Conservation (phyloP, 352 stramenopile species). For the Phytophthora pini region DNA sequence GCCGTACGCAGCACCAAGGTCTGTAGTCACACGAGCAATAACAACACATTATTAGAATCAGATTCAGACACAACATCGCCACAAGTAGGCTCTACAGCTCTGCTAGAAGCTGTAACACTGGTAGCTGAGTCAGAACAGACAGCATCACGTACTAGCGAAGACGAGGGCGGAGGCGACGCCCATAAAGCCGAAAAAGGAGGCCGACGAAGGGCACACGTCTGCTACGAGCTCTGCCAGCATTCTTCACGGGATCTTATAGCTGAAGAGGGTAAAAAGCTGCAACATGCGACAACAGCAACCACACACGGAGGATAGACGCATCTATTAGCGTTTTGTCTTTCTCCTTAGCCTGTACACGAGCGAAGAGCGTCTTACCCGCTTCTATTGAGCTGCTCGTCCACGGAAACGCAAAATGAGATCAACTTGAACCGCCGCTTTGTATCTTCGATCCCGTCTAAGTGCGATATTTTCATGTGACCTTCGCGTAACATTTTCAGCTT, state of each 20-base stretch:
- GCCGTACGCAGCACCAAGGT: conserved; percentile 97
- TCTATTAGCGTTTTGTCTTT: background rate
- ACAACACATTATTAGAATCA: conserved; percentile 2
- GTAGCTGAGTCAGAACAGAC: background rate
- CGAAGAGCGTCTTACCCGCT: conserved; percentile 7
- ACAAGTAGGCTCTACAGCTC: no score
- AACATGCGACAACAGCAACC: background rate
- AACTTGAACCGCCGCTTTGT: conserved; percentile 23
- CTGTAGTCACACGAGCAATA: conserved; percentile 38
- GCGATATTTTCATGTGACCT: background rate
- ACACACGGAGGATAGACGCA: background rate
- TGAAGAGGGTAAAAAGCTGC: background rate
- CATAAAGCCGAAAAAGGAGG: conserved; percentile 99
- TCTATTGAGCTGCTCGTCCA: conserved; percentile 4
- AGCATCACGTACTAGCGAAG: conserved; percentile 41
- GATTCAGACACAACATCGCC: background rate
- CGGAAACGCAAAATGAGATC: conserved; percentile 9
- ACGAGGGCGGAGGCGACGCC: conserved; percentile 95
- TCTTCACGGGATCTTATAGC: conserved; percentile 5
- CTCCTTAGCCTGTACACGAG: background rate
- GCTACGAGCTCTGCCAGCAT: conserved; percentile 73
- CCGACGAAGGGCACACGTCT: conserved; percentile 97
- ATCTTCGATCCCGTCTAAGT: background rate
- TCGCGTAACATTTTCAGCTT: conserved; percentile 5
- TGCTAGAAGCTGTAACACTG: background rate